Base-by-base conservation (phyloP, 495 filamentous ascomycete genomes). In the Pseudoneurospora amorphoporcata region DNA sequence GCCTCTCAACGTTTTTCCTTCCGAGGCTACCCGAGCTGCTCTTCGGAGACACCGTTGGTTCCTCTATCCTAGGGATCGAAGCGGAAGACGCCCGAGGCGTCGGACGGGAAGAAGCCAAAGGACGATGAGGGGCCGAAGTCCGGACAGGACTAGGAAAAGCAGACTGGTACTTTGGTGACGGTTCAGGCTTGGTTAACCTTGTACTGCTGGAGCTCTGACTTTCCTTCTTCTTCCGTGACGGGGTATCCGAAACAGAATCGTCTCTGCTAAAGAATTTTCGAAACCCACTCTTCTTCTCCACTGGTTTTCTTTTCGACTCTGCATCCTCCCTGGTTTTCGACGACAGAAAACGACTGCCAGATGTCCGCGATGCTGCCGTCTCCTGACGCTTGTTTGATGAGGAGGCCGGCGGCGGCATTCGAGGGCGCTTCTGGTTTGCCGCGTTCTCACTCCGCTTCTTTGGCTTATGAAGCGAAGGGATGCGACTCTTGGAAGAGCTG, bases 351-450 rank as follows among this genome's bases (percentile, higher is more conserved):
- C 78, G 80, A 73, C 76, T 81, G 0, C 79, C 39, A 1, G 78
- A 70, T 19, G 73, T 80, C 6, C 76, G 78, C 8, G 73, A 70
- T 2, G 73, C 41, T 43, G 73, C 38, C 9, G 74, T 71, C 74
- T 73, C 72, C 19, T 69, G 78, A 70, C 74, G 73, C 68, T 74
- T 70, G 75, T 35, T 39, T 29, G 68, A 39, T 41, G 76, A 70
- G 32, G 76, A 68, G 5, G 69, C 58, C 7, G 79, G 74, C 8
- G 79, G 74, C 16, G 82, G 80, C n/a, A 77, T 78, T 39, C 82
- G 80, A 12, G 78, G 70, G 12, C 81, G 78, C 72, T 86, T 87
- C 71, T 86, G 84, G 69, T 85, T 86, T 35, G 84, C 82, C 5
- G 79, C 65, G 68, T 78, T 77, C 39, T 80, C 81, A 14, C 70